Evolutionary conservation across 2,329 filamentous ascomycete genomes (phyloP).

Genomic region (Penicillium rolfsii): DNA sequence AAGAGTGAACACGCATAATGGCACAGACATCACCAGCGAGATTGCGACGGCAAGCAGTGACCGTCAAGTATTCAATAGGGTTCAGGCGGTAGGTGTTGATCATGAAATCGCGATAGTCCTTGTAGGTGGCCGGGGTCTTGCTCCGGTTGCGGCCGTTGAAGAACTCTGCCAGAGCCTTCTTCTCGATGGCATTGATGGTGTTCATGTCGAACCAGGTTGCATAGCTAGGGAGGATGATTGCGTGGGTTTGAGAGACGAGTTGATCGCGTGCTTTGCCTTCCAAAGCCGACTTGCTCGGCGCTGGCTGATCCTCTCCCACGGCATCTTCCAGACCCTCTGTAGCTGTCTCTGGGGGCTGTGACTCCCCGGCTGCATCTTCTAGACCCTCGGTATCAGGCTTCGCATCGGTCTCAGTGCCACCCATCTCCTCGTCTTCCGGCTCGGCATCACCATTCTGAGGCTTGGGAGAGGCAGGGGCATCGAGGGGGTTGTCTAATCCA

Average conservation of each 20-base stretch:
- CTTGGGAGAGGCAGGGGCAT: slow-evolving; percentile 68
- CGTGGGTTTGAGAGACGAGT: slow-evolving; percentile 88
- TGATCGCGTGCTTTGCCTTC: slow-evolving; percentile 90
- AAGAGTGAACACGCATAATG: slow-evolving; percentile 98
- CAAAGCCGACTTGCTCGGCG: slow-evolving; percentile 76
- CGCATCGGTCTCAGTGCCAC: slow-evolving; percentile 57
- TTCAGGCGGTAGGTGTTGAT: slow-evolving; percentile 98
- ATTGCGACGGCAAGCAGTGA: slow-evolving; percentile 93
- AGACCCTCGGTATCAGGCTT: slow-evolving; percentile 52
- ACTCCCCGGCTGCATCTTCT: slow-evolving; percentile 51
- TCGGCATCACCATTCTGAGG: slow-evolving; percentile 62
- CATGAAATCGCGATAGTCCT: slow-evolving; percentile 99
- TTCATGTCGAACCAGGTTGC: slow-evolving; percentile 99
- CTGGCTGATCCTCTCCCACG: slow-evolving; percentile 56
- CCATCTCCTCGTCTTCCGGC: slow-evolving; percentile 78
- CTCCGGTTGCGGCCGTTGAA: slow-evolving; percentile 98
- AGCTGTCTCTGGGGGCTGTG: slow-evolving; percentile 51
- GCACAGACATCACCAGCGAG: slow-evolving; percentile 96
- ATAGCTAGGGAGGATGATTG: slow-evolving; percentile 96
- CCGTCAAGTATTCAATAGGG: slow-evolving; percentile 92
- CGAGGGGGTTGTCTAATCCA: slow-evolving; percentile 66
- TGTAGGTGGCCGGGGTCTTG: slow-evolving; percentile 96
- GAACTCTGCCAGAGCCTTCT: slow-evolving; percentile 93
- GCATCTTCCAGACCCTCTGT: slow-evolving; percentile 31
- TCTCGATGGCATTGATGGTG: slow-evolving; percentile 84